These are phyloP conservation scores for Aspergillus novoparasiticus DNA, from an alignment of 2,329 filamentous ascomycete species.

Conservation along the genomic window DNA sequence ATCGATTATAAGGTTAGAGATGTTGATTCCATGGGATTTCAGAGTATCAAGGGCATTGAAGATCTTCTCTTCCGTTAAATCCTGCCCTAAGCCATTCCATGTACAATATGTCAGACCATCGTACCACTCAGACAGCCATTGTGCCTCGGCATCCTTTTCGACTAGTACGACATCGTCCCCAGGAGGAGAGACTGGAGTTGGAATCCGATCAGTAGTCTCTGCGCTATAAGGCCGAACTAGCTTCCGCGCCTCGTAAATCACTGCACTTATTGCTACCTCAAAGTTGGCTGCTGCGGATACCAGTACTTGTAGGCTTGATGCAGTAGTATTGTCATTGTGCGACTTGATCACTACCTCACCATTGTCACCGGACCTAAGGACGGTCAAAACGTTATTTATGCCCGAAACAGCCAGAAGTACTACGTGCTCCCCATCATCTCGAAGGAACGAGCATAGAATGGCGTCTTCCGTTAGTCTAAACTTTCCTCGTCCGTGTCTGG, in stretches of 20 bases:
- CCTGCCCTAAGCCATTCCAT: conserved; percentile 89
- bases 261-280: conserved; percentile 74
- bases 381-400: conserved; percentile 67
- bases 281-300: conserved; percentile 72
- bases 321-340: conserved; percentile 66
- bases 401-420: conserved; percentile 80
- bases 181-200: conserved; percentile 32
- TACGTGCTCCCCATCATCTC: conserved; percentile 69
- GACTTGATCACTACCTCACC: conserved; percentile 70
- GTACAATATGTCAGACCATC: conserved; percentile 94
- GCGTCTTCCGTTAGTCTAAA: conserved; percentile 77
- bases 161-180: conserved; percentile 46
- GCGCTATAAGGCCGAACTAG: conserved; percentile 49
- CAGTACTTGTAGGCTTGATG: conserved; percentile 64
- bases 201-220: conserved; percentile 10
- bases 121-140: conserved; percentile 85
- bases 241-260: conserved; percentile 84
- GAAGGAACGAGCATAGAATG: conserved; percentile 76
- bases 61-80: conserved; percentile 79
- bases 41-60: conserved; percentile 73
- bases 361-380: conserved; percentile 66
- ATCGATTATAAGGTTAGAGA: conserved; percentile 89
- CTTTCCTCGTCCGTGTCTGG: conserved; percentile 72
- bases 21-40: conserved; percentile 69
- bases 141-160: conserved; percentile 44